Evolutionary conservation across 2,329 filamentous ascomycete genomes (phyloP), one percentile per base, ranked within the genome.

Genomic region (Cladosporium cucumerinum): DNA sequence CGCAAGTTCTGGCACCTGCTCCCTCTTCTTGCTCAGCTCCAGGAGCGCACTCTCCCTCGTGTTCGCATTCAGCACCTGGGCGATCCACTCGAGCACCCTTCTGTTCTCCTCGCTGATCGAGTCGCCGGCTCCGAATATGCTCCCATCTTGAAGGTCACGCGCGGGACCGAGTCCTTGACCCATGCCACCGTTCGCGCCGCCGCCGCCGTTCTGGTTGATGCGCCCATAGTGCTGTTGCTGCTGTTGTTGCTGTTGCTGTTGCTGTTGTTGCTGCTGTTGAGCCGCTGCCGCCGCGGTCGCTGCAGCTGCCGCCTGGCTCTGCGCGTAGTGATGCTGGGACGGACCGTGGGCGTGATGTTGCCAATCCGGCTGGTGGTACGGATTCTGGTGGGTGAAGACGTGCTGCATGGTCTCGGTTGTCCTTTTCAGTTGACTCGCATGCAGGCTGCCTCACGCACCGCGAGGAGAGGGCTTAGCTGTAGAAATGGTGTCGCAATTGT

Each of bases 21-120:
- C 95, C 65, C 95, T 85, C 85, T 99, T 99, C 84, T 99, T 99
- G 81, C 94, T 98, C 60, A 99, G 85, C 79, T 99, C 95, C 74
- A 99, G 85, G 63, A 99, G 84, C 58, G 95, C 95, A 5, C 92
- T 89, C 81, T 98, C 95, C 68, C 95, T 87, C 30, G 93, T 93
- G 72, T 85, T 88, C 69, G 93, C 91, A 77, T 93, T 94, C 75
- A 98, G 85, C 65, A 97, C 84, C 77, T 97, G 93, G 63, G 93
- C 92, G 69, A 97, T 95, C 84, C 92, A 97, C 68, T 88, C 88
- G 78, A 97, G 87, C n/a, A 96, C 95, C 69, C 93, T 87, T 71
- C 92, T 86, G 78, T 97, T 97, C 76, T 97, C 94, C 76, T 97
- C 94, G 62, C 70, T 82, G 76, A 73, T 78, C 75, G 66, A 68